These are phyloP conservation scores for Penicillium bialowiezense DNA, from an alignment of 495 filamentous ascomycete genomes.

Conservation along the genomic window DNA sequence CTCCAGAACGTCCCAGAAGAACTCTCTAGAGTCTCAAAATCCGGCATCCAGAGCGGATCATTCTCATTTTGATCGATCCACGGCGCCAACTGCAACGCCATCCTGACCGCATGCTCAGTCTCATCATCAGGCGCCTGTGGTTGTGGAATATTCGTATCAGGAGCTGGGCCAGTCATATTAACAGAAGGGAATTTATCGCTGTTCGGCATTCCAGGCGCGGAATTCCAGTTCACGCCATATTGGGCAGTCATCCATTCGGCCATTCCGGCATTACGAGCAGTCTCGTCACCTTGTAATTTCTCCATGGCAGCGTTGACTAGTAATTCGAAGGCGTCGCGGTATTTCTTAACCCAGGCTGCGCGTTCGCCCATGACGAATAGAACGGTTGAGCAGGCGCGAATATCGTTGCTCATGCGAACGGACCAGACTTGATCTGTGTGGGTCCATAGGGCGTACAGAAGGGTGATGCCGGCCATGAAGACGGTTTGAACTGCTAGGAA, in stretches of 20 bases:
- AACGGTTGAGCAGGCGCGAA: slow-evolving; percentile 53
- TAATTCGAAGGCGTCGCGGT: slow-evolving; percentile 53
- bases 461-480: slow-evolving; percentile 54
- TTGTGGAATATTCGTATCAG: slow-evolving; percentile 8
- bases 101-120: slow-evolving; percentile 37
- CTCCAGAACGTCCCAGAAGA: slow-evolving; percentile 37
- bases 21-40: slow-evolving; percentile 45
- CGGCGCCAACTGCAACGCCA: slow-evolving; percentile 45
- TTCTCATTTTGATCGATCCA: slow-evolving; percentile 45
- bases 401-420: slow-evolving; percentile 51
- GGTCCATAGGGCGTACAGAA: slow-evolving; percentile 49
- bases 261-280: slow-evolving; percentile 37
- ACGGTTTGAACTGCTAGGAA: slow-evolving; percentile 54
- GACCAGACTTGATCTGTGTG: slow-evolving; percentile 50
- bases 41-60: slow-evolving; percentile 46
- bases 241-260: slow-evolving; percentile 44
- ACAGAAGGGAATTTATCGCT: slow-evolving; percentile 14
- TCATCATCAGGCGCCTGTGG: slow-evolving; percentile 16
- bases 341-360: slow-evolving; percentile 50
- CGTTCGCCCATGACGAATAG: slow-evolving; percentile 55
- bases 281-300: slow-evolving; percentile 43
- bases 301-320: slow-evolving; percentile 55
- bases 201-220: slow-evolving; percentile 11
- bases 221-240: slow-evolving; percentile 15
- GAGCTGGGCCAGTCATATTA: slow-evolving; percentile 13